phyloP scores from a whole-genome alignment of 495 filamentous ascomycete species.

The Neurospora pannonica region DNA sequence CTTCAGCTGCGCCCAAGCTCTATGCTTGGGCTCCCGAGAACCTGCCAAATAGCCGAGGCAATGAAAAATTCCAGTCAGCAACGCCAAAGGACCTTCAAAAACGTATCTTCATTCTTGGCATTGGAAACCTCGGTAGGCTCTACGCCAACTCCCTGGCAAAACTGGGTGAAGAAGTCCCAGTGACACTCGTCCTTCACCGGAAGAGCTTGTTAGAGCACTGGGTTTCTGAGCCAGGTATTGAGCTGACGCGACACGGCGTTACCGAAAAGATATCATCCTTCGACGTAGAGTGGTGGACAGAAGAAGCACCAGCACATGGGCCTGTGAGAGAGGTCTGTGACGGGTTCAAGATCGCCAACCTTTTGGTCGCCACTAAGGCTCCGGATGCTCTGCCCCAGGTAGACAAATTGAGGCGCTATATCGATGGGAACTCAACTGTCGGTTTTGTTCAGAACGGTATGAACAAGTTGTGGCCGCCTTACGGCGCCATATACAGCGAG shows the following conservation, averaged over 20 bases:
- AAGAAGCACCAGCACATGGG: slow-evolving; percentile 13
- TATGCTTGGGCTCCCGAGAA: slow-evolving; percentile 26
- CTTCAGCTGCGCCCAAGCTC: slow-evolving; percentile 13
- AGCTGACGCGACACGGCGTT: slow-evolving; percentile 21
- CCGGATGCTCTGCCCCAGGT: slow-evolving; percentile 51
- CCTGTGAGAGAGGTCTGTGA: slow-evolving; percentile 16
- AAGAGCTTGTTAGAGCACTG: slow-evolving; percentile 30
- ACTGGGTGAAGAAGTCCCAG: slow-evolving; percentile 20
- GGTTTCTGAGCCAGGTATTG: slow-evolving; percentile 19
- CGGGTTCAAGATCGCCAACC: slow-evolving; percentile 48
- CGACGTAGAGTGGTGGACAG: slow-evolving; percentile 43
- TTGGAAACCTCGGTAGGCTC: slow-evolving; percentile 47
- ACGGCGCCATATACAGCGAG: slow-evolving; percentile 27
- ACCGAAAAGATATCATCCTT: slow-evolving; percentile 33
- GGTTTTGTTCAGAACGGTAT: slow-evolving; percentile 79
- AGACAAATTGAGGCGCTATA: slow-evolving; percentile 47
- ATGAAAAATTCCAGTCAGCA: neutral
- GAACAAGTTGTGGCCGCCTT: slow-evolving; percentile 57
- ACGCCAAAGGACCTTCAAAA: neutral
- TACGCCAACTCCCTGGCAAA: slow-evolving; percentile 25
- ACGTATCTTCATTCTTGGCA: slow-evolving; percentile 38
- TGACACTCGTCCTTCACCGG: slow-evolving; percentile 42
- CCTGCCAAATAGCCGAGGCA: neutral
- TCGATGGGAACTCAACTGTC: slow-evolving; percentile 54
- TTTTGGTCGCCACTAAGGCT: slow-evolving; percentile 68